Evolutionary conservation across 2,329 filamentous ascomycete genomes (phyloP), one percentile per base, ranked within the genome.

Genomic region (Aspergillus cejpii): DNA sequence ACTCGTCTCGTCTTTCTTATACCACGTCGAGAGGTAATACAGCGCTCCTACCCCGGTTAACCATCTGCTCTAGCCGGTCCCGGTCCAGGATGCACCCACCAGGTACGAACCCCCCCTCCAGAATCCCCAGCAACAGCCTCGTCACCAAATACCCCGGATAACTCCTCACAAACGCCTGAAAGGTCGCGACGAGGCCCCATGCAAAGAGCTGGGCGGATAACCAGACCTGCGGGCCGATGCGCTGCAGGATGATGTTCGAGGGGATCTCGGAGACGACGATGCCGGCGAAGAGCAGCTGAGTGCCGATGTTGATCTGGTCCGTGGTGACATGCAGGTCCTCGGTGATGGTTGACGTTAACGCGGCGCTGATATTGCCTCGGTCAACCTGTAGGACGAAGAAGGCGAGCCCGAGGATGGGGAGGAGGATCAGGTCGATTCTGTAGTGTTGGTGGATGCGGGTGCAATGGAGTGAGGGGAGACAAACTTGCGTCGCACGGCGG

Each of bases 51-150:
- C 19, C 26, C 10, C 2, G 2, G 15, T 36, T 26, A 33, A 29
- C 27, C 14, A n/a, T 27, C 29, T 24, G 5, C 37, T 26, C 19
- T 8, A 42, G 41, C 49, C 49, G 47, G 26, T 42, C 39, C 46
- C 46, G 48, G n/a, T 46, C 49, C 2, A 40, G 3, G 24, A 51
- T 3, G 33, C 4, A 29, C 44, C 66, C 65, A 51, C 75, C 76
- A 0, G 76, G 76, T 43, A 79, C 78, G 50, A 76, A 79, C 1
- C 76, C 76, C 0, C 73, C 72, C 55, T 79, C 77, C 2, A 70
- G 71, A 10, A 79, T 62, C 1, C 76, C 76, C 0, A 80, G 68
- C 1, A 79, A 59, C 41, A 79, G 68, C 0, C 77, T 67, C 0
- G 74, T 75, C 0, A 65, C 68, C 21, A 79, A 61, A 52, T 72